These are phyloP conservation scores for Pseudogymnoascus sp. DNA, from an alignment of 2,329 filamentous ascomycete species.

Conservation along the genomic window DNA sequence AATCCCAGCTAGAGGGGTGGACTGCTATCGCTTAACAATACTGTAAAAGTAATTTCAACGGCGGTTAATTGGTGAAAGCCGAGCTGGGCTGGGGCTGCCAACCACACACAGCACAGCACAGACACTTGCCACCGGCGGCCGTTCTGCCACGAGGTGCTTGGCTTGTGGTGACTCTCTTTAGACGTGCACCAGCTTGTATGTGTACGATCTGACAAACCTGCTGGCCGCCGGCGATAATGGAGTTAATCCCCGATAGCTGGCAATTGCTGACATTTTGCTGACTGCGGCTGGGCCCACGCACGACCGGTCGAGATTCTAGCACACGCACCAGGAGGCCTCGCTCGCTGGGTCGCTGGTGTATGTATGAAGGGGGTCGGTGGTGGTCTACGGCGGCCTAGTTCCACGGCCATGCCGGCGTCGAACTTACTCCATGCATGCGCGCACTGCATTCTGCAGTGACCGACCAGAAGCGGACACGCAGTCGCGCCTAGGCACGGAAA, in stretches of 20 bases:
- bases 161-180: not conserved
- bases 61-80: conserved; percentile 3
- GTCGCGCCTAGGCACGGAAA: not conserved
- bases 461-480: not conserved
- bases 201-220: not conserved
- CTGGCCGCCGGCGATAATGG: not conserved
- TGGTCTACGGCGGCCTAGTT: not conserved
- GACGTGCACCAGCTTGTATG: not conserved
- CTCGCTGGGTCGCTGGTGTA: not conserved
- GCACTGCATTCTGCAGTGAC: conserved; percentile 3
- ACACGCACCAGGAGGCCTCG: no score
- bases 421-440: not conserved
- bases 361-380: not conserved
- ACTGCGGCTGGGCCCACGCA: not conserved
- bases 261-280: not conserved
- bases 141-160: not conserved
- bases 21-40: not conserved
- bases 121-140: not conserved
- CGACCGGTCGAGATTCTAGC: not conserved
- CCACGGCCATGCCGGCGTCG: not conserved
- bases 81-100: not conserved
- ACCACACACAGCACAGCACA: not conserved
- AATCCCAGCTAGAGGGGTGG: not conserved
- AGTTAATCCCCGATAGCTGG: not conserved
- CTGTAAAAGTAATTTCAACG: not conserved